phyloP scores from a whole-genome alignment of 1,284 basidiomycete species.

The Anthracocystis walkeri region DNA sequence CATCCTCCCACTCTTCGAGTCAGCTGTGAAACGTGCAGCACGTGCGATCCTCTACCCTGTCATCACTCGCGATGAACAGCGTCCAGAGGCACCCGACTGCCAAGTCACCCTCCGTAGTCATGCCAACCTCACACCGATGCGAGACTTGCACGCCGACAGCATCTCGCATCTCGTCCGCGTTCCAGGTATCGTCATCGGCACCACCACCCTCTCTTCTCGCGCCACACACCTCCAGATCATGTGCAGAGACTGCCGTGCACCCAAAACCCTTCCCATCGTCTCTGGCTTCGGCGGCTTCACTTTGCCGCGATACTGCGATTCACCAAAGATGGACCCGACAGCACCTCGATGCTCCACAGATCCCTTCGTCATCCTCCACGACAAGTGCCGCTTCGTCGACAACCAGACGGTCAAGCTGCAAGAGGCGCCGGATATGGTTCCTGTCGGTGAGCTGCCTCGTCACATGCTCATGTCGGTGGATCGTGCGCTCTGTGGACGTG shows the following conservation, averaged over 20 bases:
- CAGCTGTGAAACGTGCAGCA: constrained; percentile 64
- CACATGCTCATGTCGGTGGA: constrained; percentile 95
- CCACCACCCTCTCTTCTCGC: constrained; percentile 90
- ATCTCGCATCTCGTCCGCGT: constrained; percentile 96
- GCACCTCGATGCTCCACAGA: constrained; percentile 94
- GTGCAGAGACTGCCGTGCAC: constrained; percentile 88
- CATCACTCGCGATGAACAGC: constrained; percentile 49
- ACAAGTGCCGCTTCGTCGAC: constrained; percentile 93
- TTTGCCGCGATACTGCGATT: constrained; percentile 64
- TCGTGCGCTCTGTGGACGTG: constrained; percentile 67
- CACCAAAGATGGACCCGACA: constrained; percentile 67
- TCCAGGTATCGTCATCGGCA: constrained; percentile 97
- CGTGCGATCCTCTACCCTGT: constrained; percentile 67
- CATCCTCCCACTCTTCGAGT: constrained; percentile 78
- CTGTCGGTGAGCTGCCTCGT: constrained; percentile 94
- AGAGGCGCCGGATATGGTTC: constrained; percentile 99
- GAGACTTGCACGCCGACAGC: constrained; percentile 83
- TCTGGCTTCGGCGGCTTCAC: constrained; percentile 85
- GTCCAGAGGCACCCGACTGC: constrained; percentile 76
- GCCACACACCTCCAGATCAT: constrained; percentile 92
- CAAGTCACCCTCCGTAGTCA: constrained; percentile 90
- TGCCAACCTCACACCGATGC: constrained; percentile 88
- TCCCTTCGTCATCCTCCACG: constrained; percentile 95
- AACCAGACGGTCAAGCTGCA: constrained; percentile 97
- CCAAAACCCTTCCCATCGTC: constrained; percentile 78